Conservation (phyloP, 2,329 filamentous ascomycete species). For the Neonectria ditissima region DNA sequence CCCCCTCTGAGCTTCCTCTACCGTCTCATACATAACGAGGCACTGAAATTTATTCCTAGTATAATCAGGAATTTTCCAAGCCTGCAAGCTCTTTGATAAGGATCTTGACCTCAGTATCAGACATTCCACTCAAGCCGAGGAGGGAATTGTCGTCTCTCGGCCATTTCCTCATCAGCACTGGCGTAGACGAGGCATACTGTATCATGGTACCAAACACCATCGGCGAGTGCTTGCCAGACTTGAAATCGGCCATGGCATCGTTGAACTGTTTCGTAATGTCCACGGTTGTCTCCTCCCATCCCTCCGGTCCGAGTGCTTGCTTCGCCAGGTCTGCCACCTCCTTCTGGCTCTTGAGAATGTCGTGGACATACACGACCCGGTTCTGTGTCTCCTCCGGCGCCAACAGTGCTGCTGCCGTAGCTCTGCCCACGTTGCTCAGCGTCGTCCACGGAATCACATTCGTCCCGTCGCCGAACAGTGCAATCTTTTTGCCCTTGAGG, state of each 20-base stretch:
- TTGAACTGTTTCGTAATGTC: not conserved
- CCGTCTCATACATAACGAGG: too few species aligned
- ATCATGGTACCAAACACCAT: not conserved
- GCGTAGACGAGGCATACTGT: not conserved
- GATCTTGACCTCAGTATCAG: not conserved
- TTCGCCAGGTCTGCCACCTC: not conserved
- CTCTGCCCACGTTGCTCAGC: not conserved
- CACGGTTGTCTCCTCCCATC: not conserved
- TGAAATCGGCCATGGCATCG: not conserved
- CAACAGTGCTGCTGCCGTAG: not conserved
- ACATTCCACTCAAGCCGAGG: not conserved
- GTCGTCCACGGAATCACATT: not conserved
- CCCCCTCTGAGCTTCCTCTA: too few species aligned
- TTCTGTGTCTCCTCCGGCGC: conserved; percentile 1
- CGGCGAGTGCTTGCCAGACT: not conserved
- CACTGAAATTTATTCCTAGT: too few species aligned
- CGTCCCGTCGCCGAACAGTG: not conserved
- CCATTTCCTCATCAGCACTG: not conserved
- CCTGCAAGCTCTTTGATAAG: not conserved
- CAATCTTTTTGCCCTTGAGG: not conserved
- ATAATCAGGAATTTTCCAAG: too few species aligned
- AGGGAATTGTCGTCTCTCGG: not conserved
- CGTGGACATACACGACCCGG: not conserved
- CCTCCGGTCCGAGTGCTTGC: not conserved
- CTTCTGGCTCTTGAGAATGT: not conserved